phyloP scores from a whole-genome alignment of 129 eudicot genomes.

The Smallanthus sonchifolius region DNA sequence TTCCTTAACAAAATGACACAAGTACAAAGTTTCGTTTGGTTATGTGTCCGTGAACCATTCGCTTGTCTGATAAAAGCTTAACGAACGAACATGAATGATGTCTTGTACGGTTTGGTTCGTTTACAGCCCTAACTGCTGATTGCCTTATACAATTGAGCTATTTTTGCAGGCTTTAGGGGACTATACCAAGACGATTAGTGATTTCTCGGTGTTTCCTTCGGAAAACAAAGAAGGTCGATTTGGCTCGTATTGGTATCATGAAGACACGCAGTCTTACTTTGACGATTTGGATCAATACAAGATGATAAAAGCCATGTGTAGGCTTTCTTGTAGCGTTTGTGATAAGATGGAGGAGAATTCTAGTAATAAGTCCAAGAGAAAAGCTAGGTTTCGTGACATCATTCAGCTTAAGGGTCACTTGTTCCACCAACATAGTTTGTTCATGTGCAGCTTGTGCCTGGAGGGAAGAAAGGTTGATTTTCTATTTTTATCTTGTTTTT shows the following conservation, averaged over 20 bases:
- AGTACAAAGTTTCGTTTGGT: no score
- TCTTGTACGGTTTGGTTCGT: no score
- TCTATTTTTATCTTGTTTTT: background rate
- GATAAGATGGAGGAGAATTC: slow-evolving; percentile 61
- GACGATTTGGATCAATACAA: slow-evolving; percentile 92
- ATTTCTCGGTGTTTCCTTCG: slow-evolving; percentile 62
- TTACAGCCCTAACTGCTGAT: background rate
- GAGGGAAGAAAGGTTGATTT: slow-evolving; percentile 91
- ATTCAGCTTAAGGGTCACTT: slow-evolving; percentile 89
- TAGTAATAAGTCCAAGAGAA: slow-evolving; percentile 52
- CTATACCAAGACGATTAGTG: slow-evolving; percentile 63
- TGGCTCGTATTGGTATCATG: slow-evolving; percentile 88
- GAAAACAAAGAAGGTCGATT: slow-evolving; percentile 68
- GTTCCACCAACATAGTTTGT: slow-evolving; percentile 66
- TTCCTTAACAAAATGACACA: no score
- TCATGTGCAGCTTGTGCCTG: slow-evolving; percentile 93
- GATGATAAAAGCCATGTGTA: slow-evolving; percentile 96
- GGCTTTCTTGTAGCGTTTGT: slow-evolving; percentile 87
- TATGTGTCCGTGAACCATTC: no score
- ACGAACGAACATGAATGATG: no score
- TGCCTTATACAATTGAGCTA: background rate
- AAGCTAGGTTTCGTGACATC: slow-evolving; percentile 69
- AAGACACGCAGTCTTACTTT: slow-evolving; percentile 82
- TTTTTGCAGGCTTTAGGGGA: slow-evolving; percentile 82
- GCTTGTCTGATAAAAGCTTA: no score